Conservation (phyloP, 2,329 filamentous ascomycete genomes). For the Lasiodiplodia citricola region DNA sequence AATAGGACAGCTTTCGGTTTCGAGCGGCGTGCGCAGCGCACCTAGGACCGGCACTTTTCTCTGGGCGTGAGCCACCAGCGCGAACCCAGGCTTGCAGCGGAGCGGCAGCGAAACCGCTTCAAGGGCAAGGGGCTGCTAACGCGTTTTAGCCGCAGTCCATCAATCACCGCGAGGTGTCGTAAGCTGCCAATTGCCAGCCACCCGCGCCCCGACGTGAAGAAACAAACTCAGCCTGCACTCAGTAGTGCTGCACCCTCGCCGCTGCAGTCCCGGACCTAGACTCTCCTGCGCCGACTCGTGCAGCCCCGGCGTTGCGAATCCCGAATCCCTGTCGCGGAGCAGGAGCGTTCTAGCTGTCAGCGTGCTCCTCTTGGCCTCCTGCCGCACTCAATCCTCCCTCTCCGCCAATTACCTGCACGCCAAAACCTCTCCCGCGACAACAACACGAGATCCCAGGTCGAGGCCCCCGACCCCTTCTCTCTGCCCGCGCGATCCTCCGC, state of each 20-base stretch:
- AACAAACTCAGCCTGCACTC: background rate
- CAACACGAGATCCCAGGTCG: background rate
- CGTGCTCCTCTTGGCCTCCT: slow-evolving; percentile 27
- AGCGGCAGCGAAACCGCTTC: slow-evolving; percentile 14
- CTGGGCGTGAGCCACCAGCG: slow-evolving; percentile 4
- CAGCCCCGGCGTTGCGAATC: slow-evolving; percentile 14
- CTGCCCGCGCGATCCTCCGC: background rate
- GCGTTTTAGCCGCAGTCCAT: slow-evolving; percentile 23
- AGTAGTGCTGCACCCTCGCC: background rate
- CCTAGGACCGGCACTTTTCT: slow-evolving; percentile 14
- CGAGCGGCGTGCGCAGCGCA: background rate
- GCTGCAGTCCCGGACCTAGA: background rate
- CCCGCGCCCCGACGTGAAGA: slow-evolving; percentile 17
- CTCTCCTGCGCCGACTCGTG: slow-evolving; percentile 18
- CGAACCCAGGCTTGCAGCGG: background rate
- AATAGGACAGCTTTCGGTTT: slow-evolving; percentile 23
- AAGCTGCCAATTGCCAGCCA: slow-evolving; percentile 19
- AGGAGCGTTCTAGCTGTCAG: slow-evolving; percentile 22
- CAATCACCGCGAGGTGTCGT: slow-evolving; percentile 18
- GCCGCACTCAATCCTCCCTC: slow-evolving; percentile 24
- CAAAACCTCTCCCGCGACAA: slow-evolving; percentile 17
- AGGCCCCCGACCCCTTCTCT: background rate
- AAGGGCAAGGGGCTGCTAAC: slow-evolving; percentile 25
- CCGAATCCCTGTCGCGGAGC: slow-evolving; percentile 26
- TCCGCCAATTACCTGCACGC: slow-evolving; percentile 24